Evolutionary conservation across 2,329 filamentous ascomycete genomes (phyloP), one percentile per base, ranked within the genome.

Genomic region (Pochonia chlamydosporia): DNA sequence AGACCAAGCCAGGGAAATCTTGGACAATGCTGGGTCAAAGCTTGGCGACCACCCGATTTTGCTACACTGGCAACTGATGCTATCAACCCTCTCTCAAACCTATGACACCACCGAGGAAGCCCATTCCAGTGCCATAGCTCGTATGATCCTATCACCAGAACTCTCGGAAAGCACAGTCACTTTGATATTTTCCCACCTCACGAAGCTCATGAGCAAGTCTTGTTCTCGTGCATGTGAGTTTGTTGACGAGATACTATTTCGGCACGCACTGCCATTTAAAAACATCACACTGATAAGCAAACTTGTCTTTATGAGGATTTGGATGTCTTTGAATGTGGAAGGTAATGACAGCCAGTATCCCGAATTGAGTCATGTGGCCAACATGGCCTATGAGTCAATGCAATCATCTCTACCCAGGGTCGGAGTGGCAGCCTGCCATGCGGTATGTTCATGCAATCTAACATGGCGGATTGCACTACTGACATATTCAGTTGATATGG

Each of bases 401-500:
- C 63, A 67, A 5, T 64, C 66, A 1, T 61, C 74, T 0, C 61
- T 95, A 4, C 71, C 76, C 20, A 64, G 78, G 4, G 74, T 79
- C 52, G 81, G 82, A 5, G 81, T 86, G 11, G 79, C 82, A 52
- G 83, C 84, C 28, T 78, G 79, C 6, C 84, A 88, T 55, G 85
- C 81, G 28, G 82, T 86, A 59, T 55, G 76, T 63, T 14, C 6
- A 20, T 26, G 18, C 25, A 7, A 5, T 4, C 7, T 20, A 13
- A 28, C 3, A 23, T 18, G 4, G n/a, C 28, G 23, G 10, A 40
- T 4, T 14, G 9, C 9, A 31, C 16, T 6, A 31, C 52, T 58
- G 25, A 58, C 58, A 51, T 24, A 37, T 20, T 10, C 50, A 92
- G 86, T 64, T 96, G 3, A 67, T 96, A 3, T 96, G 90, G 89